Conservation (phyloP, 805 yeast genomes). For the Saccharomycopsis fermentans region DNA sequence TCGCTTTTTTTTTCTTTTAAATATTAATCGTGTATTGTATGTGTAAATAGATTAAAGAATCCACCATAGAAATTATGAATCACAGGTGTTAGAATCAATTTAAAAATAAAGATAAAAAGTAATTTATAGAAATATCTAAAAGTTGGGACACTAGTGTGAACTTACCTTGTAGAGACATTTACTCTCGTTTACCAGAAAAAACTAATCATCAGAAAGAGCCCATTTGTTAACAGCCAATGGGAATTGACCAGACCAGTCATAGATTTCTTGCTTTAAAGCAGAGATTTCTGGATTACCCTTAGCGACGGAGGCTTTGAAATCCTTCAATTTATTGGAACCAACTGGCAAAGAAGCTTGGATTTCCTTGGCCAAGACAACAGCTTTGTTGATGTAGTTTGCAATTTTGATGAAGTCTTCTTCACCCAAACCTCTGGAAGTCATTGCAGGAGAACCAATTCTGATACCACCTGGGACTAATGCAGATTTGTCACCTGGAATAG, state of each 20-base stretch:
- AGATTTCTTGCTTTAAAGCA: constrained; percentile 64
- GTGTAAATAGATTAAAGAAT: background rate
- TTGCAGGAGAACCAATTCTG: constrained; percentile 97
- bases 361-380: constrained; percentile 57
- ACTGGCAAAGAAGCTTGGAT: constrained; percentile 74
- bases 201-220: constrained; percentile 13
- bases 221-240: constrained; percentile 44
- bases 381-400: constrained; percentile 68
- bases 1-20: background rate
- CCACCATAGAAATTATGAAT: background rate
- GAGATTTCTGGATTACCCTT: constrained; percentile 61
- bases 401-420: constrained; percentile 71
- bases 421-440: constrained; percentile 92
- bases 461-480: constrained; percentile 95
- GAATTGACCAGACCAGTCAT: constrained; percentile 84
- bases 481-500: constrained; percentile 92
- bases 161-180: background rate
- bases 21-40: background rate
- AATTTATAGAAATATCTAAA: too few species aligned
- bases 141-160: background rate
- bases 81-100: too few species aligned
- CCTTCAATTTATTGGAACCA: constrained; percentile 92
- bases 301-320: constrained; percentile 77
- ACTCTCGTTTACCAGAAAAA: background rate
- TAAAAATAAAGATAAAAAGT: background rate